A percentile compares a stretch with the other conserved stretches of the same genome.
phyloP scores from a whole-genome alignment of 1,284 basidiomycete genomes.

The Vanrija sp. region DNA sequence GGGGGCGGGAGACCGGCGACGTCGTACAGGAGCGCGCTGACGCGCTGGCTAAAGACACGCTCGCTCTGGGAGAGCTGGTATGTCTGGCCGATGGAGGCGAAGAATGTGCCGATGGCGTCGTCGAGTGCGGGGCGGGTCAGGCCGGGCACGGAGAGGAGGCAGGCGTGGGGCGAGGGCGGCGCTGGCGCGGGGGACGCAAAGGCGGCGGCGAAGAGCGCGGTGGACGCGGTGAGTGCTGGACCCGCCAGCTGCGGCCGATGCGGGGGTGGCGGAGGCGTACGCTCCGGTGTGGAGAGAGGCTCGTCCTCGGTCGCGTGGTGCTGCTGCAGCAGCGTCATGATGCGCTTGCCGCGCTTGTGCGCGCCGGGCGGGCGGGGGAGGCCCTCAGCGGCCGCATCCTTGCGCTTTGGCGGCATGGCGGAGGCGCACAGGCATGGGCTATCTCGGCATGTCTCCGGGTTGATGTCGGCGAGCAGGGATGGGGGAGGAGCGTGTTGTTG shows the following conservation, averaged over 20 bases:
- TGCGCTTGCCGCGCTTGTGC: conserved; percentile 2
- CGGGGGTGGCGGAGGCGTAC: no score
- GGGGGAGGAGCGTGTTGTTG: no score
- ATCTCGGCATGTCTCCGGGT: no score
- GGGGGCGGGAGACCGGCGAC: neutral
- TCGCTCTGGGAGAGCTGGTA: neutral
- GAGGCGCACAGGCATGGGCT: no score
- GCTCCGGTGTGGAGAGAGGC: no score
- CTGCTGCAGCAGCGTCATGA: conserved; percentile 1
- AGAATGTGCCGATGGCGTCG: neutral
- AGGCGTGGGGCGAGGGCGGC: neutral
- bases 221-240: neutral
- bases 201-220: no score
- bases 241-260: neutral
- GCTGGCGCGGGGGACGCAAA: no score
- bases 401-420: no score
- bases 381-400: no score
- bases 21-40: neutral
- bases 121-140: neutral
- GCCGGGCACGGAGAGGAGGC: neutral
- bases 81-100: neutral
- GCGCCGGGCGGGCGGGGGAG: neutral
- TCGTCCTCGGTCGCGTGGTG: neutral
- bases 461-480: no score
- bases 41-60: neutral